A percentile compares a stretch with the other conserved stretches of the same genome.
Conservation (phyloP, 108 stramenopile genomes). For the Pseudonitzschia multiseries region DNA sequence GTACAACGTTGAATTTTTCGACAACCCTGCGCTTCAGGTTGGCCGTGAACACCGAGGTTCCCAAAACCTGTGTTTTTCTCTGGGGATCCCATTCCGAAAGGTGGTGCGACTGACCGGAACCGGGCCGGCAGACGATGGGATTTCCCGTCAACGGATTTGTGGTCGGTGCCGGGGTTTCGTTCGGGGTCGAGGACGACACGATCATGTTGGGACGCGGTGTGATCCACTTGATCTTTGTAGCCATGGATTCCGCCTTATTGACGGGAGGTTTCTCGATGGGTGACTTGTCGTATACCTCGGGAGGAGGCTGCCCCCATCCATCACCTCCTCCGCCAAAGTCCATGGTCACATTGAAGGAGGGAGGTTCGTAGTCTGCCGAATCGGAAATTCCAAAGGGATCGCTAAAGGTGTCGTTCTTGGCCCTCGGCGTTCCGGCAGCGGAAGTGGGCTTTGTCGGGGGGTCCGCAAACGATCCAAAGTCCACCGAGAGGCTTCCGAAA, state of each 20-base stretch:
- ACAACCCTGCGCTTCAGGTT: conserved; percentile 60
- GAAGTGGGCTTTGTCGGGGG: not conserved
- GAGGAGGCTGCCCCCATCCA: not conserved
- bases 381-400: conserved; percentile 9
- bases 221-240: conserved; percentile 12
- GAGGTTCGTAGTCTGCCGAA: conserved; percentile 18
- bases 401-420: not conserved
- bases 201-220: conserved; percentile 17
- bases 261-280: conserved; percentile 42
- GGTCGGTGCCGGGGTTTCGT: conserved; percentile 29
- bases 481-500: conserved; percentile 24
- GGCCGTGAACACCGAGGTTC: conserved; percentile 43
- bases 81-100: conserved; percentile 43
- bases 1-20: conserved; percentile 37
- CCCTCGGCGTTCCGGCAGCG: not conserved
- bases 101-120: conserved; percentile 4
- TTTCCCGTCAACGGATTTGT: conserved; percentile 76
- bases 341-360: conserved; percentile 12
- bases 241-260: conserved; percentile 1
- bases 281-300: conserved; percentile 26
- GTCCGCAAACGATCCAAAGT: conserved; percentile 23
- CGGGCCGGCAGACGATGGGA: conserved; percentile 49
- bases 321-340: not conserved
- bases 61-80: conserved; percentile 53
- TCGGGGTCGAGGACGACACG: not conserved